Conservation (phyloP, 768 basidiomycete genomes). For the Pisolithus tinctorius region DNA sequence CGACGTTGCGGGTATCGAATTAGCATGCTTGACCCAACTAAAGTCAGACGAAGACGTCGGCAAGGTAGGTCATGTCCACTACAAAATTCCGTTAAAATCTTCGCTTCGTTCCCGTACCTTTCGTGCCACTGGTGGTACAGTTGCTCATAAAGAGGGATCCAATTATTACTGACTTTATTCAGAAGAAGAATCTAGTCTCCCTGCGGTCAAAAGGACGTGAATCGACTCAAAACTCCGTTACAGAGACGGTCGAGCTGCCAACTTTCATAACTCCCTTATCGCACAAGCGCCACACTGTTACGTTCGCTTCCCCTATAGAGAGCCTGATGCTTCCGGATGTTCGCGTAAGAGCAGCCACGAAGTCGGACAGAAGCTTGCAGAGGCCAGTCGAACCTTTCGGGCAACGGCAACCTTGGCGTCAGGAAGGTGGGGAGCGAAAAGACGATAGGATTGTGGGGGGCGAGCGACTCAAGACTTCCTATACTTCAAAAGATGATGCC, state of each 20-base stretch:
- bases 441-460: not conserved
- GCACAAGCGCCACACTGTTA: constrained; percentile 17
- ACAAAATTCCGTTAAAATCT: not conserved
- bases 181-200: constrained; percentile 20
- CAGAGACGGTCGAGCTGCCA: not conserved
- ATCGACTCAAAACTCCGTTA: not conserved
- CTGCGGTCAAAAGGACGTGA: not conserved
- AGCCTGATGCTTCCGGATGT: constrained; percentile 4
- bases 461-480: not conserved
- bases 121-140: not conserved
- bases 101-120: constrained; percentile 8
- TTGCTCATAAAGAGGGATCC: constrained; percentile 15
- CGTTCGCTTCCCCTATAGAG: constrained; percentile 25
- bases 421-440: not conserved
- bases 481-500: constrained; percentile 4
- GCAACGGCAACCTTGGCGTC: not conserved
- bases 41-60: constrained; percentile 2
- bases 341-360: not conserved
- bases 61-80: constrained; percentile 7
- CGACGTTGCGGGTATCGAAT: not conserved
- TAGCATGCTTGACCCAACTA: constrained; percentile 2
- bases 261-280: not conserved
- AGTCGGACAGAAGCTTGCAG: not conserved
- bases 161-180: constrained; percentile 41
- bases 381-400: constrained; percentile 4